phyloP scores from a whole-genome alignment of 768 basidiomycete genomes.

The Amanita pseudoporphyria region DNA sequence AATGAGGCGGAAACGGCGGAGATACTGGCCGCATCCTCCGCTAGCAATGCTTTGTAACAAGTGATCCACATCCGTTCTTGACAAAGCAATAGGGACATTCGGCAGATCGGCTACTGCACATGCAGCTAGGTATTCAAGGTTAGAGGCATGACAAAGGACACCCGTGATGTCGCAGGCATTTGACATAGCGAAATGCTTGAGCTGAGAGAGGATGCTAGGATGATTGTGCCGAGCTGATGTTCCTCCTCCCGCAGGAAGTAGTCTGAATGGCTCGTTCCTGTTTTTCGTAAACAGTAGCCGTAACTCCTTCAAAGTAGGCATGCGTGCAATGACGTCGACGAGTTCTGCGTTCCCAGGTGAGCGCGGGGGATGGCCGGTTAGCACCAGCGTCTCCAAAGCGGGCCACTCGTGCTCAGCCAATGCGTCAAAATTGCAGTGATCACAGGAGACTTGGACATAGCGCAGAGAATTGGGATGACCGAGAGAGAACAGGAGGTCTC shows the following conservation, averaged over 20 bases:
- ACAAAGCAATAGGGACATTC: slow-evolving; percentile 25
- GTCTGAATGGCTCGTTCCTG: slow-evolving; percentile 19
- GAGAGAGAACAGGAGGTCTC: slow-evolving; percentile 22
- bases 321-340: slow-evolving; percentile 23
- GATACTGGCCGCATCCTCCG: slow-evolving; percentile 8
- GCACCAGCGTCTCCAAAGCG: slow-evolving; percentile 24
- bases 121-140: slow-evolving; percentile 24
- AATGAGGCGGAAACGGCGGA: slow-evolving; percentile 27
- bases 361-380: slow-evolving; percentile 29
- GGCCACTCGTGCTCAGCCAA: slow-evolving; percentile 26
- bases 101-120: slow-evolving; percentile 29
- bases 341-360: slow-evolving; percentile 16
- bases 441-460: slow-evolving; percentile 29
- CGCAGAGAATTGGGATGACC: slow-evolving; percentile 21
- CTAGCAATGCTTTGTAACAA: slow-evolving; percentile 22
- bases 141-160: slow-evolving; percentile 21
- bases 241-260: slow-evolving; percentile 14
- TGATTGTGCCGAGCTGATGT: slow-evolving; percentile 14
- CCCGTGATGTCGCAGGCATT: slow-evolving; percentile 25
- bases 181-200: slow-evolving; percentile 26
- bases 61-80: slow-evolving; percentile 21
- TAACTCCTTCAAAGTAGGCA: slow-evolving; percentile 25
- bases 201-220: slow-evolving; percentile 19
- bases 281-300: slow-evolving; percentile 25
- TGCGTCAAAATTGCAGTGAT: slow-evolving; percentile 22